Percentiles rank a stretch among this genome's conserved stretches.
These are phyloP conservation scores for Populus deltoides DNA, from an alignment of 345 rosid genomes.

Conservation along the genomic window DNA sequence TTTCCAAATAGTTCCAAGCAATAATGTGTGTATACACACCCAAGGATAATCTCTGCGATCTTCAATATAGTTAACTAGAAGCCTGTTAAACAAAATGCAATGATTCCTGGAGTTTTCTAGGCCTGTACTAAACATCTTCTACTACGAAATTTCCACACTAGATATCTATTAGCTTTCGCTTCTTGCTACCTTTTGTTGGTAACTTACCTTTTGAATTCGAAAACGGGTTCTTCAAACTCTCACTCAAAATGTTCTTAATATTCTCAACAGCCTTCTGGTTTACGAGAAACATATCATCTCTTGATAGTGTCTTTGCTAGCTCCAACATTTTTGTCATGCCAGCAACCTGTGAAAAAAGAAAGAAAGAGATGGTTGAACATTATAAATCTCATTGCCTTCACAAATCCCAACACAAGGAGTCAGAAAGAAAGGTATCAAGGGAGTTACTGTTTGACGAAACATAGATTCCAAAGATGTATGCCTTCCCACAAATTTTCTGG, in stretches of 20 bases:
- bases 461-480: slow-evolving; percentile 77
- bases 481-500: slow-evolving; percentile 80
- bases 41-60: no score
- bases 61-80: no score
- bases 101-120: no score
- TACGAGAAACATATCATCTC: neutral
- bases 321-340: slow-evolving; percentile 12
- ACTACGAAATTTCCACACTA: neutral
- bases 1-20: no score
- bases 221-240: slow-evolving; percentile 16
- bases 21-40: no score
- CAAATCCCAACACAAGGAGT: neutral
- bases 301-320: slow-evolving; percentile 11
- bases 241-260: neutral
- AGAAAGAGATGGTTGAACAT: neutral
- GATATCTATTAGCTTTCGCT: slow-evolving; percentile 1
- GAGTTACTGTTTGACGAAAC: slow-evolving; percentile 75
- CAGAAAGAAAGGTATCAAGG: neutral
- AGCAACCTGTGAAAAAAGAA: neutral
- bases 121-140: neutral
- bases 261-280: slow-evolving; percentile 1
- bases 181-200: slow-evolving; percentile 11
- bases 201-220: slow-evolving; percentile 1
- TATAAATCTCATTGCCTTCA: neutral
- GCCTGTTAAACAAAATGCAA: no score